Evolutionary conservation across 352 stramenopile genomes (phyloP).

Genomic region (Phytophthora megakarya): DNA sequence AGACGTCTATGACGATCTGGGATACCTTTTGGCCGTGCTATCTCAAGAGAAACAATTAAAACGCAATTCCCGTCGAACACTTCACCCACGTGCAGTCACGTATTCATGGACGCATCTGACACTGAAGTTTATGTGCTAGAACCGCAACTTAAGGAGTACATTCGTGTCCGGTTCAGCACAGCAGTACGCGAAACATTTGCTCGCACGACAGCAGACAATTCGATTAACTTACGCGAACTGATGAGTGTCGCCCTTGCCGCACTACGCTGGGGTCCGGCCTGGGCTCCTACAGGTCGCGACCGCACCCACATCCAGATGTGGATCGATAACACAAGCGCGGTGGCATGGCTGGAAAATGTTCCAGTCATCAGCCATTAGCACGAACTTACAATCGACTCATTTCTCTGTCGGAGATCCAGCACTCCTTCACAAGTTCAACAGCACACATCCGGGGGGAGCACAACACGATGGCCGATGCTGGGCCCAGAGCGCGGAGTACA

Average conservation of each 20-base stretch:
- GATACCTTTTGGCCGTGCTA: constrained; percentile 1
- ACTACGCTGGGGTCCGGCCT: constrained; percentile 1
- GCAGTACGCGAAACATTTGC: not conserved
- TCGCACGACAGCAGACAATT: not conserved
- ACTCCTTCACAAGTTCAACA: constrained; percentile 8
- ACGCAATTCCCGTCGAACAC: constrained; percentile 12
- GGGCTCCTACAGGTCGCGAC: constrained; percentile 1
- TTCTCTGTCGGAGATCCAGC: constrained; percentile 1
- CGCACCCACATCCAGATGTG: not conserved
- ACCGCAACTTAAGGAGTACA: constrained; percentile 13
- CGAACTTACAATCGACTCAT: constrained; percentile 9
- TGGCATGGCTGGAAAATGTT: not conserved
- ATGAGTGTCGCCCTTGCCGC: constrained; percentile 7
- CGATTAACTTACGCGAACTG: constrained; percentile 19
- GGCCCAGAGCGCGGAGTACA: constrained; percentile 5
- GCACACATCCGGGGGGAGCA: constrained; percentile 9
- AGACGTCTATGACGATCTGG: not conserved
- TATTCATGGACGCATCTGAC: constrained; percentile 17
- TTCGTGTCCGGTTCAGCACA: constrained; percentile 9
- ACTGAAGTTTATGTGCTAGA: constrained; percentile 8
- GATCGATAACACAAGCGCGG: constrained; percentile 17
- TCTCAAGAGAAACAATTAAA: not conserved
- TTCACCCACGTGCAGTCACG: not conserved
- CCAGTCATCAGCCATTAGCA: not conserved
- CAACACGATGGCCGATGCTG: constrained; percentile 14